These are phyloP conservation scores for Ascochyta koolunga DNA, from an alignment of 2,329 filamentous ascomycete genomes.

Conservation along the genomic window DNA sequence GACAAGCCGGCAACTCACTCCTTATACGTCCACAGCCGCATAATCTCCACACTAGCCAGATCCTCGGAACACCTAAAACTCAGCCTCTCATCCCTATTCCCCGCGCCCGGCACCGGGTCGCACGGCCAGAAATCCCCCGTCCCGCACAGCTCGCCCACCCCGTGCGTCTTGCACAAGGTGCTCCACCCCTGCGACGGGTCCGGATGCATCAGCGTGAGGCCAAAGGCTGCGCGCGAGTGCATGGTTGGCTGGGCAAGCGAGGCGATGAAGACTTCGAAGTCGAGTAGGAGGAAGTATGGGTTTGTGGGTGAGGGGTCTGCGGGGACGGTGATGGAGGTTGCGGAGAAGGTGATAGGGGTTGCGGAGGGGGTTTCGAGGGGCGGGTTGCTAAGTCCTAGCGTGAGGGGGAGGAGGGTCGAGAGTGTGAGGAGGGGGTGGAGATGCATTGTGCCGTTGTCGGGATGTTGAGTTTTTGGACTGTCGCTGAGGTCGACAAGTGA, in stretches of 20 bases:
- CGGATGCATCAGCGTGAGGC: neutral
- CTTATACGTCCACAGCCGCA: neutral
- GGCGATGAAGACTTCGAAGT: conserved; percentile 1
- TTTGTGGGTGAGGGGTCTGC: neutral
- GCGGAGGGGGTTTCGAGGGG: neutral
- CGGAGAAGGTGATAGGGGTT: neutral
- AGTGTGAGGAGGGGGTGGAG: neutral
- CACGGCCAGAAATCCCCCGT: neutral
- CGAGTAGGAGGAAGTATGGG: neutral
- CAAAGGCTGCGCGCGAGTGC: neutral
- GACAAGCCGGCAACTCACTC: no score
- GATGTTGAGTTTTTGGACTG: neutral
- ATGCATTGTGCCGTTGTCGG: conserved; percentile 1
- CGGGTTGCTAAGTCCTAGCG: neutral
- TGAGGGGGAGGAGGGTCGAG: neutral
- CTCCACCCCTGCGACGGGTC: neutral
- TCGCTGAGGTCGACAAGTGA: neutral
- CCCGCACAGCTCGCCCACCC: neutral
- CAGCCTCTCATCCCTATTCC: neutral
- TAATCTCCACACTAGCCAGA: neutral
- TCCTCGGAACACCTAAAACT: neutral
- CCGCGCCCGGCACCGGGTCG: neutral
- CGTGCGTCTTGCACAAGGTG: neutral
- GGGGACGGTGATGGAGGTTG: neutral
- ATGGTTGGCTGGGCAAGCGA: neutral